Base-by-base conservation (phyloP, 2,329 filamentous ascomycete genomes). In the Aureobasidium zeae region DNA sequence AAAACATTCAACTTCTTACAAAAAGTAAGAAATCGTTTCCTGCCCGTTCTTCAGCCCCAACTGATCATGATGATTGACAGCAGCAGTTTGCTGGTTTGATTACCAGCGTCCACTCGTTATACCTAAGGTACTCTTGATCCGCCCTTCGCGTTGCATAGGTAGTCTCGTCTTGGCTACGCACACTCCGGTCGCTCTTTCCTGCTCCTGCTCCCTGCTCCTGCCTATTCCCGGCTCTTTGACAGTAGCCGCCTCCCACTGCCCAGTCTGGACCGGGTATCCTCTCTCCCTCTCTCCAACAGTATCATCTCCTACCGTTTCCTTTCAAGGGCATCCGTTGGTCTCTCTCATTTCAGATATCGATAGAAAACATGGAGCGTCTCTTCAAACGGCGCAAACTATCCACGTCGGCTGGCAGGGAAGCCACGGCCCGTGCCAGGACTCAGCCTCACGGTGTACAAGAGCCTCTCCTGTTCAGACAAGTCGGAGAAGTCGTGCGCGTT, bases 51-150 rank as follows among this genome's bases (percentile, higher is more conserved):
- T n/a, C n/a, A n/a, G n/a, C n/a, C n/a, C n/a, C n/a, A n/a, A n/a
- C n/a, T n/a, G n/a, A n/a, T n/a, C n/a, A n/a, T n/a, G n/a, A n/a
- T n/a, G 10, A n/a, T 17, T 12, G n/a, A 28, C 30, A 43, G 29
- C 33, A 19, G 17, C 39, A 28, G 25, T 34, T 28, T 43, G 39
- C 58, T 59, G 60, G 57, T 57, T 55, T 48, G 41, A 49, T 41
- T 33, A 53, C 57, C 60, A 60, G 61, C 61, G 60, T 64, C 62
- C 63, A 51, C 54, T 64, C 61, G 52, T 63, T 63, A n/a, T n/a
- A n/a, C n/a, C n/a, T n/a, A n/a, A n/a, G n/a, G n/a, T n/a, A n/a
- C n/a, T n/a, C n/a, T n/a, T n/a, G n/a, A n/a, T n/a, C n/a, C n/a
- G n/a, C n/a, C n/a, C n/a, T n/a, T n/a, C n/a, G n/a, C n/a, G n/a